Conservation (phyloP, 441 rosid genomes). For the Erysimum pusillum region DNA sequence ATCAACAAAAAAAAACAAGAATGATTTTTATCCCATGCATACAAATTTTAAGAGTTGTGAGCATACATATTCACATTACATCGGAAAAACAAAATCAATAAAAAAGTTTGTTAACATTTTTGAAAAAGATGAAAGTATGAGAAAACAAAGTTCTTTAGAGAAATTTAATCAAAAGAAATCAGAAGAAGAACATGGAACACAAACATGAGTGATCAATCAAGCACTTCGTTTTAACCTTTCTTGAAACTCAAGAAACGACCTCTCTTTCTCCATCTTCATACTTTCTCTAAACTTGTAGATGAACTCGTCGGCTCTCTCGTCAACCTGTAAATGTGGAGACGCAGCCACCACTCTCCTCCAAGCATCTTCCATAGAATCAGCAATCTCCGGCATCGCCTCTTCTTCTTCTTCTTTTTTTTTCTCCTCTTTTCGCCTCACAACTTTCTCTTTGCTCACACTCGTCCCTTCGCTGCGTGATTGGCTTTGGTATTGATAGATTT, state of each 20-base stretch:
- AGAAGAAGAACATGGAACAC: slow-evolving; percentile 22
- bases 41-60: slow-evolving; percentile 18
- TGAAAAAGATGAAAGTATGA: slow-evolving; percentile 13
- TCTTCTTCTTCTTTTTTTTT: slow-evolving; percentile 37
- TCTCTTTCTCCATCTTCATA: slow-evolving; percentile 70
- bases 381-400: slow-evolving; percentile 42
- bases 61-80: slow-evolving; percentile 36
- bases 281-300: slow-evolving; percentile 63
- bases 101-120: background rate
- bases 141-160: slow-evolving; percentile 30
- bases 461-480: slow-evolving; percentile 12
- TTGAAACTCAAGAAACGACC: slow-evolving; percentile 62
- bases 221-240: slow-evolving; percentile 75
- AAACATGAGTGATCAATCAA: slow-evolving; percentile 45
- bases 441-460: slow-evolving; percentile 21
- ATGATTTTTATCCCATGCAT: background rate
- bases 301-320: slow-evolving; percentile 80
- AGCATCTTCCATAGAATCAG: slow-evolving; percentile 64
- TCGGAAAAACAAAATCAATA: background rate
- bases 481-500: slow-evolving; percentile 37
- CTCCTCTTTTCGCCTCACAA: slow-evolving; percentile 46
- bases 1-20: slow-evolving; percentile 12
- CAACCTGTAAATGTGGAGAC: slow-evolving; percentile 78
- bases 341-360: slow-evolving; percentile 77
- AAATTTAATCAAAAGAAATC: slow-evolving; percentile 20